Percentiles rank a stretch among this genome's conserved stretches.
These are phyloP conservation scores for Globisporangium nagaii DNA, from an alignment of 352 stramenopile species.

Conservation along the genomic window DNA sequence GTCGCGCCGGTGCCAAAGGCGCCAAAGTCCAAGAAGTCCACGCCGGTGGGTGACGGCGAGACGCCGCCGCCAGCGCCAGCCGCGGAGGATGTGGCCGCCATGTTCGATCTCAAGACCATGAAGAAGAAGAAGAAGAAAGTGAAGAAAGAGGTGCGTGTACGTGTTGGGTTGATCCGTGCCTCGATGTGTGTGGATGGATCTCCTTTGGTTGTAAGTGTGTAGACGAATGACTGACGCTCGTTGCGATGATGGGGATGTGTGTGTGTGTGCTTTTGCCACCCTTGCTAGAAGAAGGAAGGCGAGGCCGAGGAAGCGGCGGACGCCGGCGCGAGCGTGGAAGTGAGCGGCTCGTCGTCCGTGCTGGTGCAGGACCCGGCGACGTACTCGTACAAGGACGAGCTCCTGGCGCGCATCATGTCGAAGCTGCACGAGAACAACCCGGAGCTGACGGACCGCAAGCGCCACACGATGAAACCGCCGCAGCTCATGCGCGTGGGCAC, in stretches of 20 bases:
- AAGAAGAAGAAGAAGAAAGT: conserved; percentile 93
- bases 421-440: conserved; percentile 96
- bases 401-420: conserved; percentile 92
- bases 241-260: neutral
- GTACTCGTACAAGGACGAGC: conserved; percentile 94
- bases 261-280: neutral
- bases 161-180: too few relatives aligned
- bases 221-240: too few relatives aligned
- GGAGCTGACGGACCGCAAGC: conserved; percentile 94
- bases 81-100: conserved; percentile 80
- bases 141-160: conserved; percentile 74
- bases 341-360: conserved; percentile 42
- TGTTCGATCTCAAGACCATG: conserved; percentile 89
- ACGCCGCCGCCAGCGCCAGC: conserved; percentile 52
- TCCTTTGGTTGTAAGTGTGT: too few relatives aligned
- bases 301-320: conserved; percentile 24
- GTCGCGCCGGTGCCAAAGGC: conserved; percentile 24
- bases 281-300: conserved; percentile 53
- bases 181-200: conserved; percentile 18
- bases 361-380: conserved; percentile 85
- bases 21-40: conserved; percentile 31
- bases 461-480: conserved; percentile 87
- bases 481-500: conserved; percentile 91
- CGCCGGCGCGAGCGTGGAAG: conserved; percentile 21
- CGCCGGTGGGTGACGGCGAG: conserved; percentile 19